These are phyloP conservation scores for Carex arenaria DNA, from an alignment of 202 grass and related monocot species.

Conservation along the genomic window DNA sequence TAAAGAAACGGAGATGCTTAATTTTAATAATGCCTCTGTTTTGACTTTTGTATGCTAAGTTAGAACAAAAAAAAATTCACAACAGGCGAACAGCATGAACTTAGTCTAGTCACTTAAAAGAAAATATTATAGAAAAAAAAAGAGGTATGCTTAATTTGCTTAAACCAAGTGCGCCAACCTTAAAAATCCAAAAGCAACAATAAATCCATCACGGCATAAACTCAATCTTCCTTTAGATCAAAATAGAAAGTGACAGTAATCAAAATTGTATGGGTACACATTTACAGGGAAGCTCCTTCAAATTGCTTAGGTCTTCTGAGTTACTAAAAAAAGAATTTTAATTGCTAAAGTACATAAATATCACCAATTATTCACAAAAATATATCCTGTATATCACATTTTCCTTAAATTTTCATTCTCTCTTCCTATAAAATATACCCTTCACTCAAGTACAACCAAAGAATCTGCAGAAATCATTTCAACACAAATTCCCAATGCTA, in stretches of 20 bases:
- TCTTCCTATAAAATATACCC: slow-evolving; percentile 25
- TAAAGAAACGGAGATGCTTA: not conserved
- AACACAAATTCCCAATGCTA: slow-evolving; percentile 11
- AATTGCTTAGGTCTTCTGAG: not conserved
- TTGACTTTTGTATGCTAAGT: not conserved
- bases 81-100: not conserved
- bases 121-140: not conserved
- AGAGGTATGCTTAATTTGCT: not conserved
- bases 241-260: not conserved
- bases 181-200: not conserved
- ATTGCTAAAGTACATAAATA: not conserved
- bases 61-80: not conserved
- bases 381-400: slow-evolving; percentile 13
- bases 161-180: not conserved
- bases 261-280: not conserved
- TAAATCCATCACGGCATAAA: not conserved
- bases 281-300: not conserved
- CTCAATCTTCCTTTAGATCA: not conserved
- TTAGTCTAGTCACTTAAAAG: not conserved
- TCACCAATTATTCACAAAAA: slow-evolving; percentile 25
- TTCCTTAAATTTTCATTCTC: slow-evolving; percentile 17
- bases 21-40: not conserved
- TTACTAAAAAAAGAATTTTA: not conserved
- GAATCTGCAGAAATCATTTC: slow-evolving; percentile 14
- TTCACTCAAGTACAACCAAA: slow-evolving; percentile 20